Evolutionary conservation across 176 grass and related monocot species (phyloP).

Genomic region (Oryza glaberrima): DNA sequence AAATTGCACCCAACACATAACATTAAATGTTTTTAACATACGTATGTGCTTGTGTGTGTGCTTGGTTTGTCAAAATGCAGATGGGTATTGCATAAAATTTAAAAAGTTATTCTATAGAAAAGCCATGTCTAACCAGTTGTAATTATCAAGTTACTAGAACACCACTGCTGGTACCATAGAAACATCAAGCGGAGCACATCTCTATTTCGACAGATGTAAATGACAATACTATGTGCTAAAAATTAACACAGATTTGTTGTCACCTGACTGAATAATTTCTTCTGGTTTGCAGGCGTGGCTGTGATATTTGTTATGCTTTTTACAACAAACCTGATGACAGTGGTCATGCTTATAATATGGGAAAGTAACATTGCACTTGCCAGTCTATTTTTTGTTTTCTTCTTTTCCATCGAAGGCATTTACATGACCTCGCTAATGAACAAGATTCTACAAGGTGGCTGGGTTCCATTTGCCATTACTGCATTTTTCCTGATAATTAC

Average conservation of each 20-base stretch:
- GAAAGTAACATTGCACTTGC: conserved; percentile 40
- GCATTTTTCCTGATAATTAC: conserved; percentile 72
- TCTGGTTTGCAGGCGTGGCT: conserved; percentile 61
- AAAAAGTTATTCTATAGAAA: background rate
- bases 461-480: conserved; percentile 85
- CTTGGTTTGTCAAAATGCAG: background rate
- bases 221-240: background rate
- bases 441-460: conserved; percentile 73
- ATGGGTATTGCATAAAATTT: background rate
- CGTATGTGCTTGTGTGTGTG: background rate
- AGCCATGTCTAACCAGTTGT: background rate
- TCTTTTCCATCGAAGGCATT: conserved; percentile 55
- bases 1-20: conserved; percentile 8
- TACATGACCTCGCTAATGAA: conserved; percentile 76
- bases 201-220: background rate
- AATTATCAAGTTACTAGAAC: background rate
- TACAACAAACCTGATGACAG: conserved; percentile 63
- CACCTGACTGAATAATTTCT: conserved; percentile 8
- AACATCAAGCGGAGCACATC: background rate
- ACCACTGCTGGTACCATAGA: background rate
- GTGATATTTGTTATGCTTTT: conserved; percentile 97
- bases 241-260: background rate
- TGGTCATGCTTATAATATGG: conserved; percentile 82
- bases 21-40: background rate
- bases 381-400: conserved; percentile 46